A percentile compares a stretch with the other conserved stretches of the same genome.
Evolutionary conservation across 208 protist species (phyloP).

Genomic region (Wallacemonas sp.): DNA sequence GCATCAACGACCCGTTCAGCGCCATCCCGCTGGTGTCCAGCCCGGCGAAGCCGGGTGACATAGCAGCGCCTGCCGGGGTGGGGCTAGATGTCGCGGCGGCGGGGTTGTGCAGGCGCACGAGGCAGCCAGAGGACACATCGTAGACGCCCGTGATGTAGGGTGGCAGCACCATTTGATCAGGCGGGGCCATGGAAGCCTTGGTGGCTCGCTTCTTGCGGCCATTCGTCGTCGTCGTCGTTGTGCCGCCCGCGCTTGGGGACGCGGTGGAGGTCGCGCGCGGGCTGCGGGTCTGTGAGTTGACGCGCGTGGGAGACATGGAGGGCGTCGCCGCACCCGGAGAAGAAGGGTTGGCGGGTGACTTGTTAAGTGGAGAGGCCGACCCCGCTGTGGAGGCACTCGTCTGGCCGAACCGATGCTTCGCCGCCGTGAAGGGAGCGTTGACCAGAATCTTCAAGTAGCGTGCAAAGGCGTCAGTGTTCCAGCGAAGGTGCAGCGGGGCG

Average conservation of each 20-base stretch:
- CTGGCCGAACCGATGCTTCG: slow-evolving; percentile 8
- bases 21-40: not conserved
- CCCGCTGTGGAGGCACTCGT: too few species aligned
- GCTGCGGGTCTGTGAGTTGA: too few species aligned
- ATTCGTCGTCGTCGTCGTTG: not conserved
- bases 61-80: slow-evolving; percentile 1
- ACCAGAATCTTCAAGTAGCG: slow-evolving; percentile 88
- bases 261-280: slow-evolving; percentile 9
- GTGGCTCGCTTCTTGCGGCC: slow-evolving; percentile 5
- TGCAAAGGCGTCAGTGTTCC: slow-evolving; percentile 87
- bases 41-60: not conserved
- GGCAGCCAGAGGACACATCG: slow-evolving; percentile 69
- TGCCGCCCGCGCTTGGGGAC: not conserved
- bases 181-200: slow-evolving; percentile 15
- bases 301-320: too few species aligned
- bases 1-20: not conserved
- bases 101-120: slow-evolving; percentile 47
- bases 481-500: slow-evolving; percentile 75
- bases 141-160: slow-evolving; percentile 85
- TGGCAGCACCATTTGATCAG: slow-evolving; percentile 52
- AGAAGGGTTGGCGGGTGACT: too few species aligned
- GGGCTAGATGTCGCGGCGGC: not conserved
- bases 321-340: too few species aligned
- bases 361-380: too few species aligned
- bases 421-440: slow-evolving; percentile 59